phyloP scores from a whole-genome alignment of 176 grass and related monocot genomes.

The Rhynchospora pubera region DNA sequence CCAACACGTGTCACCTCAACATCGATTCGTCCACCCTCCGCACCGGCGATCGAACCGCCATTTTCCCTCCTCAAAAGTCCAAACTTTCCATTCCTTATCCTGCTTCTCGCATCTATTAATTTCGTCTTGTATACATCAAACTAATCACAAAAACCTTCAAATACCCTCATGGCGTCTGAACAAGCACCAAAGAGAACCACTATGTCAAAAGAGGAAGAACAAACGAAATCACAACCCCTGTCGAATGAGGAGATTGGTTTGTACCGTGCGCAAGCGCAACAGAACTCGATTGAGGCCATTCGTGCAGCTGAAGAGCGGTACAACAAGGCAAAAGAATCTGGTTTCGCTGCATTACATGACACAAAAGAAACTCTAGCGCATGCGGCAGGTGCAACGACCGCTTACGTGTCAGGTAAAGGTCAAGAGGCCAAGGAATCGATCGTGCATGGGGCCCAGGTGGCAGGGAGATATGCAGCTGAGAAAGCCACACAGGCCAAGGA shows the following conservation, averaged over 20 bases:
- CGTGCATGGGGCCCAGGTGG: constrained; percentile 12
- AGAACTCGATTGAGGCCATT: constrained; percentile 64
- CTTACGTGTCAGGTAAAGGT: constrained; percentile 28
- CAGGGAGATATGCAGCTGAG: constrained; percentile 19
- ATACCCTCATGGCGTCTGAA: constrained; percentile 32
- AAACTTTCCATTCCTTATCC: neutral
- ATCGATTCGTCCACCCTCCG: neutral
- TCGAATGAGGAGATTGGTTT: constrained; percentile 52
- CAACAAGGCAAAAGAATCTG: constrained; percentile 38
- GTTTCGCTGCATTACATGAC: neutral
- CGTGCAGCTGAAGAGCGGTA: constrained; percentile 54
- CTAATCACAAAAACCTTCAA: neutral
- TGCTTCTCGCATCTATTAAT: constrained; percentile 13
- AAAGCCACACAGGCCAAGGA: constrained; percentile 25
- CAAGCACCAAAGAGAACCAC: constrained; percentile 29
- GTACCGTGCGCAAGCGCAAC: constrained; percentile 57
- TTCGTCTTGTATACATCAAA: neutral
- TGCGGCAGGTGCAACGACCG: constrained; percentile 14
- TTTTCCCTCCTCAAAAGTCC: constrained; percentile 18
- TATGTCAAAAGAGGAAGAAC: constrained; percentile 12
- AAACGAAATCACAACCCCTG: constrained; percentile 9
- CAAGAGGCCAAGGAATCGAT: constrained; percentile 14
- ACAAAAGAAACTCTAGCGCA: constrained; percentile 16
- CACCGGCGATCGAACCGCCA: neutral
- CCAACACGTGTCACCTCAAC: constrained; percentile 27